phyloP scores from a whole-genome alignment of 2,329 filamentous ascomycete genomes.

The Endoconidiophora polonica region DNA sequence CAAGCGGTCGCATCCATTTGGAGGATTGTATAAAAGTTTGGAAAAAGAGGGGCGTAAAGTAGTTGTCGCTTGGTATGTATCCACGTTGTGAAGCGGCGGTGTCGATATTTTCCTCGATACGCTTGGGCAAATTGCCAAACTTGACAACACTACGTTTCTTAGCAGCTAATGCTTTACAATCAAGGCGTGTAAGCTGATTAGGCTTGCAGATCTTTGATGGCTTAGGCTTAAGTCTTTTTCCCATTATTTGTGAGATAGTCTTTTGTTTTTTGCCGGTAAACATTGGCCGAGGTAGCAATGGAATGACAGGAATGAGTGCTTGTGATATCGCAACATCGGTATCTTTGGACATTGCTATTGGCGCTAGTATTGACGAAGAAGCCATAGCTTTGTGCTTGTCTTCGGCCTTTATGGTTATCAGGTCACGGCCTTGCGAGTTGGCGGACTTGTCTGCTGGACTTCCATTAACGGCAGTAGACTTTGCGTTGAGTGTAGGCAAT shows the following conservation, averaged over 20 bases:
- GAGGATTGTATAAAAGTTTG: slow-evolving; percentile 38
- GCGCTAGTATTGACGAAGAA: neutral
- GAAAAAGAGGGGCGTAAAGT: slow-evolving; percentile 46
- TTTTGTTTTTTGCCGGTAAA: slow-evolving; percentile 5
- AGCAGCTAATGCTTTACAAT: slow-evolving; percentile 36
- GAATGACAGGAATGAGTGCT: neutral
- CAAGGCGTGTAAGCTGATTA: slow-evolving; percentile 27
- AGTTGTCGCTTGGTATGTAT: slow-evolving; percentile 39
- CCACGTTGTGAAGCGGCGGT: slow-evolving; percentile 24
- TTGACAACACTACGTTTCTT: slow-evolving; percentile 49
- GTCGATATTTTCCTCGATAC: slow-evolving; percentile 30
- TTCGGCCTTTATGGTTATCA: too few relatives aligned
- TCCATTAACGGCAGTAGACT: too few relatives aligned
- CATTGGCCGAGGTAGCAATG: neutral
- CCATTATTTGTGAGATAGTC: slow-evolving; percentile 10
- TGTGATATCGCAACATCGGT: neutral
- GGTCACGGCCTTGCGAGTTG: too few relatives aligned
- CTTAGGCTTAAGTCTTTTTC: neutral
- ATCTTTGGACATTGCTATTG: neutral
- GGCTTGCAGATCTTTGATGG: slow-evolving; percentile 12
- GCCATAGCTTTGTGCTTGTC: neutral
- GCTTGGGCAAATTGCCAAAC: slow-evolving; percentile 51
- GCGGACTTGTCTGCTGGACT: too few relatives aligned
- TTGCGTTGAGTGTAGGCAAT: too few relatives aligned
- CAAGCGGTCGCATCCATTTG: slow-evolving; percentile 44